Conservation (phyloP, 2,329 filamentous ascomycete species). For the Colletotrichum sp. region DNA sequence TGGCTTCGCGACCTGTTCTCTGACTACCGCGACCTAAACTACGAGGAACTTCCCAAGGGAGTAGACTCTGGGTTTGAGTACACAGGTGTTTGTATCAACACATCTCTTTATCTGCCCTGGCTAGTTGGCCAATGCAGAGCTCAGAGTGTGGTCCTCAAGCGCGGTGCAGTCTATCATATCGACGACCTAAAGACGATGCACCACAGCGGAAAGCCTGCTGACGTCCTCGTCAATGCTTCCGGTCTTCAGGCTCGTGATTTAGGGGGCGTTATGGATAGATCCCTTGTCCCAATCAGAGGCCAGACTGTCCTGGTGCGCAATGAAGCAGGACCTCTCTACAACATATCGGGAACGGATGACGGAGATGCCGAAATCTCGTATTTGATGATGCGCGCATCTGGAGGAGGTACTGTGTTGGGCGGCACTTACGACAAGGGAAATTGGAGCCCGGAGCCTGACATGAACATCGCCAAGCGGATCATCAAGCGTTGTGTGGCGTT, state of each 20-base stretch:
- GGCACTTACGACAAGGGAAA: conserved; percentile 81
- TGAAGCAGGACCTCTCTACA: conserved; percentile 72
- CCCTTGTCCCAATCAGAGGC: conserved; percentile 71
- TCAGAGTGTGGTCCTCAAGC: conserved; percentile 61
- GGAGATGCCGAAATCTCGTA: conserved; percentile 76
- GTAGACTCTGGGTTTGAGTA: conserved; percentile 64
- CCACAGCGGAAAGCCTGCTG: conserved; percentile 60
- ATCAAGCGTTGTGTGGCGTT: conserved; percentile 76
- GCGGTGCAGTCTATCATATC: conserved; percentile 61
- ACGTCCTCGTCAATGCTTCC: conserved; percentile 74
- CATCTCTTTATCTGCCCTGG: conserved; percentile 74
- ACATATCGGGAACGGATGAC: conserved; percentile 76
- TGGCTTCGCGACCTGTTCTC: conserved; percentile 78
- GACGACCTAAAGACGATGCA: conserved; percentile 63
- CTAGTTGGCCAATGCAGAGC: conserved; percentile 70
- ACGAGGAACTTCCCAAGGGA: conserved; percentile 63
- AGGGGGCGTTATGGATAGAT: conserved; percentile 70
- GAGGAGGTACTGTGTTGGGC: conserved; percentile 84
- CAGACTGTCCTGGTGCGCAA: conserved; percentile 85
- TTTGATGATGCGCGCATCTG: conserved; percentile 79
- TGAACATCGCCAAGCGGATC: conserved; percentile 79
- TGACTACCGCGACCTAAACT: conserved; percentile 69
- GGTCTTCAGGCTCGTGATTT: conserved; percentile 68
- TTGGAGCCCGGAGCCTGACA: conserved; percentile 82
- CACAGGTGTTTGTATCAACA: conserved; percentile 76